Base-by-base conservation (phyloP, 2,329 filamentous ascomycete species). In the Aspergillus melleus region DNA sequence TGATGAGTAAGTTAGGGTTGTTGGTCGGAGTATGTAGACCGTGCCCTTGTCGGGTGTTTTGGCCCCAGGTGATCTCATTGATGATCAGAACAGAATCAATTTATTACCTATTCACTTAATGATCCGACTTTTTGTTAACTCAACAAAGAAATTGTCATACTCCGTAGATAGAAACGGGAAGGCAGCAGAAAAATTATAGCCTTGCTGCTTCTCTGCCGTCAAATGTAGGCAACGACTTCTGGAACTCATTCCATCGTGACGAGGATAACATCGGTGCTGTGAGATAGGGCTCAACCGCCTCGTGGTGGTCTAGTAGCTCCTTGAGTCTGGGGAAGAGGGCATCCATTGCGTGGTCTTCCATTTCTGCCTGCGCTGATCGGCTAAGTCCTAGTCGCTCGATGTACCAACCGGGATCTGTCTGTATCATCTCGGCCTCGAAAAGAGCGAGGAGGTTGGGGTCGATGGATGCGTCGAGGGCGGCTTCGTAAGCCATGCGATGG, bases 401-500 rank as follows among this genome's bases (percentile, higher is more conserved):
- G 36, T 64, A 66, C 62, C 65, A 67, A n/a, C 51, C 59, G 1
- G 59, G 32, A n/a, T 66, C 60, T 3, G 52, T 55, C 26, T 58
- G 32, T 6, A 66, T 44, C 10, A 58, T 60, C 5, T 57, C 60
- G 2, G 46, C 52, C 20, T 68, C 65, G 30, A 63, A 68, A 0
- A 67, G 57, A 2, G 53, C 54, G 9, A 66, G 30, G 2, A 68
- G 51, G 6, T 55, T 46, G 2, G 16, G 10, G 22, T 58, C 52
- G 2, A 64, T 59, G 6, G 54, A 60, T n/a, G 64, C 61, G 26
- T 66, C 59, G 12, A 61, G 49, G 6, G 66, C 67, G 12, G 65
- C 63, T 50, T 68, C 66, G 14, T 63, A 58, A 0, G 63, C 66
- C 64, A 68, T 64, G 3, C 66, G 66, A 14, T 66, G 62, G 0